Evolutionary conservation across 192 early-diverging fungal genomes (phyloP), one percentile per base, ranked within the genome.

Genomic region (Backusella tarrabulga): DNA sequence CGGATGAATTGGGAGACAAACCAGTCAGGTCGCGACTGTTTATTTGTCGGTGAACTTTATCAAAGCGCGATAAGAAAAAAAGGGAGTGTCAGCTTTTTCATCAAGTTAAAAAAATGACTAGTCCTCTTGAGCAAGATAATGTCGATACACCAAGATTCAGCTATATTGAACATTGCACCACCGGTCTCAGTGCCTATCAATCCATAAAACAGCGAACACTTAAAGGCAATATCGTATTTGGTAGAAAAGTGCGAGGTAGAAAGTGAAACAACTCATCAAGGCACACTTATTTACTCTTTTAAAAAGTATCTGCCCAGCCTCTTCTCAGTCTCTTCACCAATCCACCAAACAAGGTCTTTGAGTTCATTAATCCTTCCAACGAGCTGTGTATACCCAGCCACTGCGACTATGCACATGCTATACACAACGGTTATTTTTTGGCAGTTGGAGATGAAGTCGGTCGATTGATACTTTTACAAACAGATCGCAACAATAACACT

Each of bases 401-500:
- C 11, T 42, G 68, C 19, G 71, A 72, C 66, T 77, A 77, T 38
- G 9, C 76, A 5, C 69, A 77, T 42, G 85, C 71, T 29, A 83
- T 84, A 8, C 85, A 86, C 29, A 83, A 85, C 19, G 91, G 90
- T 6, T 80, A 87, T 46, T 83, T 86, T 50, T 77, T 94, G 42
- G 92, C 93, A 6, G 85, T 93, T 4, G 90, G 88, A 3, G 90
- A 91, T 71, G 93, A 94, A 72, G 88, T 87, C 14, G 93, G 93
- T 14, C 83, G 80, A 21, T 78, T 94, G 11, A 78, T 83, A 66
- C 75, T 94, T 40, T 80, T 94, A 9, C 84, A 92, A 68, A 90
- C 93, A 0, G 79, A 80, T 32, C 78, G 77, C 34, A 83, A 85
- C 38, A 83, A 83, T 29, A 15, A 74, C 21, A 14, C 76, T 12